Base-by-base conservation (phyloP, 2,329 filamentous ascomycete species). In the Paraphoma sp. region DNA sequence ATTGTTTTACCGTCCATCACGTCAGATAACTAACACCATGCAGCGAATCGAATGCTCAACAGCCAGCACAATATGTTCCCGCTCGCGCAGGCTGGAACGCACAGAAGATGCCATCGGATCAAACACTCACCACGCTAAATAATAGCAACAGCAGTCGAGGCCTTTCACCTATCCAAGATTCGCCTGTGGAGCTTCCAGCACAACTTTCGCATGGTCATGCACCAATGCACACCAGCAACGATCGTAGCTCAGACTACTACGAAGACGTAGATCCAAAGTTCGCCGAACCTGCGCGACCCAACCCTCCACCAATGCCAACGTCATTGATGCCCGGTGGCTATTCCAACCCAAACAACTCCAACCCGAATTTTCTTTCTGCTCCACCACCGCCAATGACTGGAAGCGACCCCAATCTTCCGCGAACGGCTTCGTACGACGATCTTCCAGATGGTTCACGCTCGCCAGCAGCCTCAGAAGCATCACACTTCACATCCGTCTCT, bases 191-290 rank as follows among this genome's bases (percentile, higher is more conserved):
- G 48, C 59, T 73, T 36, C 69, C 71, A 17, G 71, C 69, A 16
- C 73, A 73, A 54, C 49, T 68, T 11, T 65, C 75, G 8, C 68
- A 65, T 11, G 55, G 68, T 14, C 69, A 65, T 8, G 29, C 45
- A 33, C 51, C 44, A 9, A n/a, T 33, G 11, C 18, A 8, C 28
- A 36, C 17, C 29, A 53, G 18, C 28, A 33, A 45, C 44, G 73
- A 76, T 38, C 67, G 68, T 23, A 76, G 67, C 48, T 82, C 83
- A 10, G 71, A 84, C 60, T 98, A 98, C 78, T 96, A 96, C 72
- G 95, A 98, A 82, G 94, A 98, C 74, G 87, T 97, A 11, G 93
- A 97, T 64, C 93, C 94, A 44, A 90, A 88, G 54, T 98, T 97
- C 70, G 90, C 87, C 33, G 84, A 86, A 54, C 77, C 79, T 28